Conservation (phyloP, 208 protist genomes). For the Trichomonas vaginalis region DNA sequence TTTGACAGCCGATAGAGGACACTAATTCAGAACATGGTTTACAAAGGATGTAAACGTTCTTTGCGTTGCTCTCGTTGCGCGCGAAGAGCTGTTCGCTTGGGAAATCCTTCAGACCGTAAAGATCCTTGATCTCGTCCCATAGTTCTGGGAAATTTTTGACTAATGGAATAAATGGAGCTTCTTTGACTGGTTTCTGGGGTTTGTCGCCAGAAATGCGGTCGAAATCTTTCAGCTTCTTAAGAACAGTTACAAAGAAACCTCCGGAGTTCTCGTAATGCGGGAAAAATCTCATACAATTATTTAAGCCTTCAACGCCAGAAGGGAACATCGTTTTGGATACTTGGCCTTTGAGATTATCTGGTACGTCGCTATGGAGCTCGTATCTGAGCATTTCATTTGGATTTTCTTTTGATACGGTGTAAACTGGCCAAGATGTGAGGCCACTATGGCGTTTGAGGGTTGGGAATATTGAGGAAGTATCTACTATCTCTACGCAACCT, state of each 20-base stretch:
- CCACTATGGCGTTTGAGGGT: constrained; percentile 26
- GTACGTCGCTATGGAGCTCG: not conserved
- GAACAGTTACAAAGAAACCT: constrained; percentile 51
- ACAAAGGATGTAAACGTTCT: not conserved
- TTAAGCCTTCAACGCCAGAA: not conserved
- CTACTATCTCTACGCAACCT: constrained; percentile 29
- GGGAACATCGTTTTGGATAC: not conserved
- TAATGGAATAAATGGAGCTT: not conserved
- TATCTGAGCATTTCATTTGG: not conserved
- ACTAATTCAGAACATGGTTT: not conserved
- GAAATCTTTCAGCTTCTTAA: constrained; percentile 33
- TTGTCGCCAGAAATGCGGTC: not conserved
- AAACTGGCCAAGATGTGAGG: constrained; percentile 39
- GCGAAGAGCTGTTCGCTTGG: not conserved
- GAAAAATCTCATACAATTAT: constrained; percentile 41
- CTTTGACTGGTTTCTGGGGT: not conserved
- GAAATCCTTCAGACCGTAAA: not conserved
- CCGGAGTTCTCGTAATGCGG: constrained; percentile 49
- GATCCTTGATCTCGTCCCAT: not conserved
- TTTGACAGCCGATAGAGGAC: not conserved
- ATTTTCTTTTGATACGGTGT: too few species aligned
- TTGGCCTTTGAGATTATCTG: not conserved
- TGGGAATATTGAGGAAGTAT: constrained; percentile 32
- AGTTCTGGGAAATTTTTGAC: not conserved
- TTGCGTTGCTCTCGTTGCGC: not conserved